Evolutionary conservation across 805 yeast genomes (phyloP).

Genomic region (Ogataea zsoltii): DNA sequence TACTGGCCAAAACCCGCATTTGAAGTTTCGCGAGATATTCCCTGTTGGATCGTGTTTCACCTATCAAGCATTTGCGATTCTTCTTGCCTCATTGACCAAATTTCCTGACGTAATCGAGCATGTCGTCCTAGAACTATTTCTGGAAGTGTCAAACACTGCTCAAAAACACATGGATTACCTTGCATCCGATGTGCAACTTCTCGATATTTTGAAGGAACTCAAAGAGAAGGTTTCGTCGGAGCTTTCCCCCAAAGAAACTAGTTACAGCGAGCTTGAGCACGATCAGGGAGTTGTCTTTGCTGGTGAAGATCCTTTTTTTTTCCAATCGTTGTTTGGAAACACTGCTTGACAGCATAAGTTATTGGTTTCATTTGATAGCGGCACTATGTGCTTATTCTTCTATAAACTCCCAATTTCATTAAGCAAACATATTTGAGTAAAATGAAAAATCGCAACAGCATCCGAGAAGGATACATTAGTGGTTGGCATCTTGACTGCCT

Average conservation of each 20-base stretch:
- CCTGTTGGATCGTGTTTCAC: constrained; percentile 12
- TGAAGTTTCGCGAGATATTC: constrained; percentile 6
- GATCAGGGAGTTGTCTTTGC: neutral
- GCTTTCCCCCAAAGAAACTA: no score
- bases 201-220: constrained; percentile 2
- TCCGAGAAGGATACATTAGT: no score
- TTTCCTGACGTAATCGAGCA: neutral
- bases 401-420: no score
- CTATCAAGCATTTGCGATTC: constrained; percentile 8
- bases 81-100: constrained; percentile 7
- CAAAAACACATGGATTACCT: constrained; percentile 1
- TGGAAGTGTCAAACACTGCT: neutral
- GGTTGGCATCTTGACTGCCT: no score
- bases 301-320: neutral
- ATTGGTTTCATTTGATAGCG: no score
- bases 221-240: neutral
- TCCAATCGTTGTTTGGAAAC: neutral
- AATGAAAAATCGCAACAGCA: no score
- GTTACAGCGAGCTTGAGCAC: no score
- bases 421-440: no score
- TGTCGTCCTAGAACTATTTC: neutral
- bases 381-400: no score
- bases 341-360: no score
- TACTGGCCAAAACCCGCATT: no score
- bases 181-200: constrained; percentile 2